phyloP scores from a whole-genome alignment of 2,329 filamentous ascomycete species.

The Sphaerulina populicola region DNA sequence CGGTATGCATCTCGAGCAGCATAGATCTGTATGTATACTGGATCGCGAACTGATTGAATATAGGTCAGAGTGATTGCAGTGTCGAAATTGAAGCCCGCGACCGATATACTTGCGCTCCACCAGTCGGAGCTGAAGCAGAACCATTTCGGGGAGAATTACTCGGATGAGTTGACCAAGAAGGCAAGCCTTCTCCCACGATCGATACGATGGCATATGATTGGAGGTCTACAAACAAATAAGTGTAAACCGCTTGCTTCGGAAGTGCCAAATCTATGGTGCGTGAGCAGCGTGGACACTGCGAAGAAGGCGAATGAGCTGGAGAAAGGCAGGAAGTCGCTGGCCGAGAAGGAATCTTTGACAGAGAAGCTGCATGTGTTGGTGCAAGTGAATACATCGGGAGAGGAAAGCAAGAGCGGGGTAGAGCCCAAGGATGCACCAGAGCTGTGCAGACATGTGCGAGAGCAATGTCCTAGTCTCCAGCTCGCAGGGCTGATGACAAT shows the following conservation, averaged over 20 bases:
- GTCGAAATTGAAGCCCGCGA: conserved; percentile 88
- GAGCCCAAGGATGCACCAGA: conserved; percentile 53
- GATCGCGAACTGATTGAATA: conserved; percentile 3
- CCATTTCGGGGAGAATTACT: conserved; percentile 96
- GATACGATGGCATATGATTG: conserved; percentile 95
- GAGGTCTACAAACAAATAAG: conserved; percentile 86
- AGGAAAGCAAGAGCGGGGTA: conserved; percentile 75
- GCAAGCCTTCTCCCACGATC: conserved; percentile 64
- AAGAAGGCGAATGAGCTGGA: conserved; percentile 84
- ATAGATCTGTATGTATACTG: conserved; percentile 14
- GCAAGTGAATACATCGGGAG: conserved; percentile 91
- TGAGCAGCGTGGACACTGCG: conserved; percentile 76
- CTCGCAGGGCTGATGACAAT: conserved; percentile 93
- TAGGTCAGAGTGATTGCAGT: conserved; percentile 85
- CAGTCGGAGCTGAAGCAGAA: conserved; percentile 39
- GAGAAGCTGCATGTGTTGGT: conserved; percentile 64
- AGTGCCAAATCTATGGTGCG: conserved; percentile 81
- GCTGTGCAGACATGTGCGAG: conserved; percentile 61
- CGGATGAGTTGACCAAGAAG: conserved; percentile 73
- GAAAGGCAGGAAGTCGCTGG: conserved; percentile 59
- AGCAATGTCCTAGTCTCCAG: conserved; percentile 62
- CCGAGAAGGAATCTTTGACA: conserved; percentile 33
- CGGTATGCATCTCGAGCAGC: too few species aligned
- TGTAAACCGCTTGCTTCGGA: conserved; percentile 74
- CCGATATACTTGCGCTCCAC: conserved; percentile 81